A percentile compares a stretch with the other conserved stretches of the same genome.
phyloP scores from a whole-genome alignment of 2,329 filamentous ascomycete genomes.

The Beauveria sp. region DNA sequence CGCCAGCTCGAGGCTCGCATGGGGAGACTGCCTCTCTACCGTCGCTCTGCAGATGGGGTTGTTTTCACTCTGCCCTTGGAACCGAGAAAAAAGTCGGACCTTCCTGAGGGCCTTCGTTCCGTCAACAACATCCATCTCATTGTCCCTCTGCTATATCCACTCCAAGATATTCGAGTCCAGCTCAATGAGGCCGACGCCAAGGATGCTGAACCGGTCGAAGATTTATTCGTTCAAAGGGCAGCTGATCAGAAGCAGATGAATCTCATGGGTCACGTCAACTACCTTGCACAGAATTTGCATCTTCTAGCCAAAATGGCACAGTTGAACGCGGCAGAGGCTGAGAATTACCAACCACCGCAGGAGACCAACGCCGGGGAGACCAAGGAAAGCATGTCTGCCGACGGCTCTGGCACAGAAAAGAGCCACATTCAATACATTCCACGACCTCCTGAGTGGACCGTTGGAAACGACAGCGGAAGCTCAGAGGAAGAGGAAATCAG shows the following conservation, averaged over 20 bases:
- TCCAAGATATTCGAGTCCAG: constrained; percentile 58
- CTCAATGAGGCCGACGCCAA: constrained; percentile 54
- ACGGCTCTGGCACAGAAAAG: constrained; percentile 34
- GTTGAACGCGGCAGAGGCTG: constrained; percentile 15
- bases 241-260: constrained; percentile 50
- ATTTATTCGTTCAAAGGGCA: constrained; percentile 54
- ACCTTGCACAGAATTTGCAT: constrained; percentile 63
- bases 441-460: constrained; percentile 68
- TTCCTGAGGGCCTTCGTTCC: constrained; percentile 53
- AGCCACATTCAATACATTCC: constrained; percentile 65
- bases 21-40: constrained; percentile 57
- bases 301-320: constrained; percentile 50
- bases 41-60: constrained; percentile 61
- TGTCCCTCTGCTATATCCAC: constrained; percentile 63
- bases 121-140: constrained; percentile 60
- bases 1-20: constrained; percentile 70
- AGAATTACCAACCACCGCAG: constrained; percentile 13
- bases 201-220: constrained; percentile 56
- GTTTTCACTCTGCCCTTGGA: constrained; percentile 65
- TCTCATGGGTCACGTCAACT: constrained; percentile 68
- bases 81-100: constrained; percentile 49
- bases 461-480: constrained; percentile 28
- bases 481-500: constrained; percentile 42
- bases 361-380: constrained; percentile 8
- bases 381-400: constrained; percentile 1